Conservation (phyloP, 352 stramenopile genomes). For the Pythium angustatum region DNA sequence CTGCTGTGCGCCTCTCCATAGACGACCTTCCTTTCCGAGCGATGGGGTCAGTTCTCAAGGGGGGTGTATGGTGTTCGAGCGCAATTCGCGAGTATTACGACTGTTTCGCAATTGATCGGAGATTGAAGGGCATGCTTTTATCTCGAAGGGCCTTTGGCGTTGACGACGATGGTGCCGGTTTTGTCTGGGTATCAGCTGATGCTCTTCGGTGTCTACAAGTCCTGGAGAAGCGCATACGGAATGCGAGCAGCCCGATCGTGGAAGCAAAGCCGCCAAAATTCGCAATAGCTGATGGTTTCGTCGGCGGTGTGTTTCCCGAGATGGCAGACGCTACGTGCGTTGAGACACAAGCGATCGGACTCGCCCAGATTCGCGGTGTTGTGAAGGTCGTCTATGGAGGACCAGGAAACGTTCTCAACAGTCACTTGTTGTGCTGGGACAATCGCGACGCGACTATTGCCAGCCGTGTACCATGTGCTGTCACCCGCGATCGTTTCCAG, state of each 20-base stretch:
- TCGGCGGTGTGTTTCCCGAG: conserved; percentile 19
- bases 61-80: neutral
- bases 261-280: neutral
- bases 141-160: neutral
- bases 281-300: neutral
- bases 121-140: neutral
- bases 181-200: neutral
- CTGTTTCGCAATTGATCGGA: neutral
- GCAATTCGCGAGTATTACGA: neutral
- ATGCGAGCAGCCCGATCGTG: too few species aligned
- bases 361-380: conserved; percentile 24
- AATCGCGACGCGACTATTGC: conserved; percentile 30
- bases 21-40: neutral
- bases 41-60: neutral
- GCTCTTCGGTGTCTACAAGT: neutral
- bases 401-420: conserved; percentile 27
- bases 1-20: neutral
- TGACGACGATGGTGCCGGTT: neutral
- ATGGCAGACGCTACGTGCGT: conserved; percentile 20
- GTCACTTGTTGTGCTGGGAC: conserved; percentile 35
- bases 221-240: neutral
- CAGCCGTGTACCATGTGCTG: conserved; percentile 10
- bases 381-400: conserved; percentile 35
- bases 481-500: conserved; percentile 23
- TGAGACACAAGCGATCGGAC: conserved; percentile 25